Base-by-base conservation (phyloP, 768 basidiomycete species). In the Sporobolomyces phaffii region DNA sequence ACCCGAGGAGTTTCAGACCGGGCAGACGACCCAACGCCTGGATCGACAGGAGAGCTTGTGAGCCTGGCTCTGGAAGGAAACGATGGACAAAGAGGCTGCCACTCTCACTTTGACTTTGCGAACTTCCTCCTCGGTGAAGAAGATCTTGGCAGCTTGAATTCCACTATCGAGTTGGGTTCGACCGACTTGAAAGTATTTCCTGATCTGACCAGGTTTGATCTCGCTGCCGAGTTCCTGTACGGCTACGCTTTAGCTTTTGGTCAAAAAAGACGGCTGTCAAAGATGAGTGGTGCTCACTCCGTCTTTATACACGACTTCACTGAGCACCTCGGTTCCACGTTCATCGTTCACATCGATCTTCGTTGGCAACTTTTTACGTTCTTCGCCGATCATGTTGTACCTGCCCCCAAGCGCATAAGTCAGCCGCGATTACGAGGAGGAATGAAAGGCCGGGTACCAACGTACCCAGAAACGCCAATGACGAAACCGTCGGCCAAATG, bases 1-100 rank as follows among this genome's bases (percentile, higher is more conserved):
- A 98, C 7, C 96, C 96, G 31, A 99, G 84, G 7, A 99, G 84
- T 77, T 87, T 91, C 75, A 99, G 84, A 15, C 86, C 91, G 90
- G 91, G 87, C 72, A 87, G 83, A 29, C 89, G 78, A 26, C 86
- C 88, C 69, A 96, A 75, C 0, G 89, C 90, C 70, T 90, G 38
- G 26, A 22, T 6, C 84, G 79, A 92, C 33, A 20, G n/a, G 9
- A 43, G 41, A n/a, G 1, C 40, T 20, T 8, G 28, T 22, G 51
- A 47, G 20, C 8, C 14, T 3, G 18, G 59, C 24, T n/a, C 33
- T 29, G 17, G 3, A 4, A 5, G 41, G 24, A 24, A 24, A 11
- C 33, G 8, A 8, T 33, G 15, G 8, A 14, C n/a, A 17, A 38
- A 40, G 31, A 28, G 5, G 8, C 13, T 22, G 2, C 8, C 28